Conservation (phyloP, 1,139 yeast species). For the Zygoascus sp. region DNA sequence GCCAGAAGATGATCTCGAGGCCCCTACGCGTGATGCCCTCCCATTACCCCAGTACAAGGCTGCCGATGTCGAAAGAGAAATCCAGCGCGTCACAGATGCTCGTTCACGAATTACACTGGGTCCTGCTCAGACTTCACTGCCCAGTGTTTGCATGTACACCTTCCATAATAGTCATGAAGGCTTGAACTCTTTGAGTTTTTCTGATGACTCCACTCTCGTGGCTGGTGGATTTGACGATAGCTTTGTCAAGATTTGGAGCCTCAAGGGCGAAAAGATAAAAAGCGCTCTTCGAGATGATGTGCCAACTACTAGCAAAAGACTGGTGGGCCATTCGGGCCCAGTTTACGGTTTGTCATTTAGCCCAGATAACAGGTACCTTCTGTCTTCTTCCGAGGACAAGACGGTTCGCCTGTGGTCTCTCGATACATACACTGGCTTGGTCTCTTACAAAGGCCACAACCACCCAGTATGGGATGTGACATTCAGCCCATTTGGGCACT, state of each 20-base stretch:
- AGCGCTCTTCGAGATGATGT: conserved; percentile 62
- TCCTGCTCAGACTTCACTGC: conserved; percentile 71
- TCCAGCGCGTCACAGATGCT: conserved; percentile 75
- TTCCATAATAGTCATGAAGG: conserved; percentile 93
- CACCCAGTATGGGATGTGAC: conserved; percentile 98
- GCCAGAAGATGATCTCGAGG: conserved; percentile 45
- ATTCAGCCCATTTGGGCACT: conserved; percentile 92
- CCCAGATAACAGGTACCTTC: conserved; percentile 78
- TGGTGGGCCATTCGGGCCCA: conserved; percentile 92
- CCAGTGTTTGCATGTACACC: conserved; percentile 97
- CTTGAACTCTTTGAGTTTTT: conserved; percentile 76
- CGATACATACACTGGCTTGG: conserved; percentile 85
- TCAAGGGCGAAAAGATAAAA: conserved; percentile 80
- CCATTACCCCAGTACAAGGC: conserved; percentile 86
- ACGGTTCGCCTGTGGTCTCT: conserved; percentile 92
- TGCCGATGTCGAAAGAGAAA: conserved; percentile 71
- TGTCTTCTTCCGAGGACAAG: conserved; percentile 86
- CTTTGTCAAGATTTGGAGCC: conserved; percentile 83
- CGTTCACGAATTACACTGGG: conserved; percentile 65
- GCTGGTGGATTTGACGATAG: conserved; percentile 96
- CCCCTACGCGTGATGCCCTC: conserved; percentile 68
- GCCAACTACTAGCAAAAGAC: conserved; percentile 44
- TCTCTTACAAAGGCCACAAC: conserved; percentile 92
- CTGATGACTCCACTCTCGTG: conserved; percentile 77
- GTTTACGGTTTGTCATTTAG: conserved; percentile 87